Base-by-base conservation (phyloP, 768 basidiomycete species). In the Coprinellus aureogranulatus region DNA sequence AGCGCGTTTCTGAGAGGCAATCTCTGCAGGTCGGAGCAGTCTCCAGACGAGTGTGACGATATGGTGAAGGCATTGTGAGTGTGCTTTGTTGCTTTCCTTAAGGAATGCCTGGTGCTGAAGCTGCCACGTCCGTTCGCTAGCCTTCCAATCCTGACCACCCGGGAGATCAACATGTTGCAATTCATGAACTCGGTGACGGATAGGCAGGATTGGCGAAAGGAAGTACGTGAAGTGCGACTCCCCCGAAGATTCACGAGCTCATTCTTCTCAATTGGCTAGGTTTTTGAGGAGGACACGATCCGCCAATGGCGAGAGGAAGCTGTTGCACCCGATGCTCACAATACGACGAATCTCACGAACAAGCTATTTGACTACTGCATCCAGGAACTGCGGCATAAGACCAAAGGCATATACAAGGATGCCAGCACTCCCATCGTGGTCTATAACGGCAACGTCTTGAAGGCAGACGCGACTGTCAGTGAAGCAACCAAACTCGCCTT, bases 381-480 rank as follows among this genome's bases (percentile, higher is more conserved):
- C 30, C 59, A 48, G 2, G 68, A 69, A 50, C 60, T 69, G 6
- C 61, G 58, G 26, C 58, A 62, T 54, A 65, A 65, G 37, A 62
- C 68, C 10, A 41, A 60, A 18, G 2, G 27, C 28, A 18, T 42
- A 9, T 65, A 61, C 44, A 26, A 57, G 28, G 20, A 55, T 12
- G 61, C 46, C n/a, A 26, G 41, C 37, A 64, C 62, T 6, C 44
- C 53, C 20, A 55, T 67, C 37, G 56, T 40, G 26, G 53, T 62
- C 11, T 67, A 57, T 52, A 59, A 64, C 42, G 67, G 64, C 37
- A 58, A 62, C 40, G 61, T 65, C 8, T 64, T 68, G 45, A 64
- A 68, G 57, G 72, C 72, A 11, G 73, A 75, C 60, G 46, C 53
- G n/a, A 67, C 72, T 26, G 55, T 74, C 26, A 54, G 71, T 1